Evolutionary conservation across 148 eudicot species (phyloP).

Genomic region (Pouteria glomerata): DNA sequence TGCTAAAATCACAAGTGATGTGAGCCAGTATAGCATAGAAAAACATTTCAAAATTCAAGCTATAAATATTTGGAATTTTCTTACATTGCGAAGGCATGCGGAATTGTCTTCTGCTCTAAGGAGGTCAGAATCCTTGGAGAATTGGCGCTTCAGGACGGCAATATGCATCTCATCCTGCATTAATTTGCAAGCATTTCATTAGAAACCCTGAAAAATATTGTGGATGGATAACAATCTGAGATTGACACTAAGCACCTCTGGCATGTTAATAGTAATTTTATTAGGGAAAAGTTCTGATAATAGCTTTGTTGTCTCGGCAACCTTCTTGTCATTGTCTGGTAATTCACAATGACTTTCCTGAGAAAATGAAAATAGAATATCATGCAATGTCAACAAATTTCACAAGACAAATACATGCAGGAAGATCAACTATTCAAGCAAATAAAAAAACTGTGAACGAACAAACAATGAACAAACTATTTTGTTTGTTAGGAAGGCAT

Average conservation of each 20-base stretch:
- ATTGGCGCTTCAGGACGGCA: conserved; percentile 66
- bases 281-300: conserved; percentile 73
- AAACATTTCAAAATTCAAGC: neutral
- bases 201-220: neutral
- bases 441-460: neutral
- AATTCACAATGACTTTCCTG: conserved; percentile 80
- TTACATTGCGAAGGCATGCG: conserved; percentile 56
- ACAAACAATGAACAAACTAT: neutral
- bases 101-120: conserved; percentile 69
- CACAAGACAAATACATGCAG: neutral
- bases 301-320: conserved; percentile 51
- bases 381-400: neutral
- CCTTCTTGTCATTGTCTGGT: conserved; percentile 64
- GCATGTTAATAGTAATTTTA: conserved; percentile 75
- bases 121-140: conserved; percentile 65
- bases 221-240: neutral
- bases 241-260: conserved; percentile 49
- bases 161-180: conserved; percentile 65
- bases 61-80: conserved; percentile 17
- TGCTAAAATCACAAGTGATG: neutral
- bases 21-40: neutral
- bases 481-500: neutral
- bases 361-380: neutral
- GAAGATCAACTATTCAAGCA: neutral
- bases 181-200: neutral